These are phyloP conservation scores for Escovopsis sp. DNA, from an alignment of 2,329 filamentous ascomycete genomes.

Conservation along the genomic window DNA sequence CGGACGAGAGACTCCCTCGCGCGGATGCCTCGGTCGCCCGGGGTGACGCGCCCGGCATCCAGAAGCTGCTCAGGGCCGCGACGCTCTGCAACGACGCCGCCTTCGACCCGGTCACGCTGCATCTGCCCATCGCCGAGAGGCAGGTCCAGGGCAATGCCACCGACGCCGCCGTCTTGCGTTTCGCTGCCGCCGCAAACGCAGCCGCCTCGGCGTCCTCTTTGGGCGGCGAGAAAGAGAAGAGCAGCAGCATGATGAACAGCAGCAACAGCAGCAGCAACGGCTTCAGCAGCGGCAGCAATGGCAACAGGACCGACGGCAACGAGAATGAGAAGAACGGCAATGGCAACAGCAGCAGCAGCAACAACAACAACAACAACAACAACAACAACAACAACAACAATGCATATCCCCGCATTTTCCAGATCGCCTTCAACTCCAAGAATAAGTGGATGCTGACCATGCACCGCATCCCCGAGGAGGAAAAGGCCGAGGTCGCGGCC, in stretches of 20 bases:
- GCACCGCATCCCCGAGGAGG: conserved; percentile 14
- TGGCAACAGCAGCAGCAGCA: conserved; percentile 4
- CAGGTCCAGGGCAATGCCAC: conserved; percentile 27
- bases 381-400: conserved; percentile 2
- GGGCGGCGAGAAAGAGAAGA: too few relatives aligned
- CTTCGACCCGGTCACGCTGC: conserved; percentile 23
- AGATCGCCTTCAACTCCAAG: conserved; percentile 34
- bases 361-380: background rate
- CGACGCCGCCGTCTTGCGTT: conserved; percentile 25
- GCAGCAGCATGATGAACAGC: too few relatives aligned
- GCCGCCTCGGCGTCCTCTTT: too few relatives aligned
- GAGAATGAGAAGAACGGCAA: background rate
- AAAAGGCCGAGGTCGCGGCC: conserved; percentile 9
- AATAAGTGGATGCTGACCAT: conserved; percentile 34
- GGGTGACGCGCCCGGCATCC: conserved; percentile 6
- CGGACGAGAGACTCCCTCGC: too few relatives aligned
- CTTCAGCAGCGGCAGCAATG: too few relatives aligned
- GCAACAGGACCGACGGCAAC: conserved; percentile 3
- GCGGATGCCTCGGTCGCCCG: too few relatives aligned
- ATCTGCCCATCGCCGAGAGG: conserved; percentile 19
- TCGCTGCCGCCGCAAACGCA: conserved; percentile 15
- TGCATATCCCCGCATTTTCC: conserved; percentile 16
- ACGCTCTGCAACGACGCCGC: conserved; percentile 26
- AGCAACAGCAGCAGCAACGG: conserved; percentile 4
- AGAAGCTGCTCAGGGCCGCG: conserved; percentile 15